A percentile compares a stretch with the other conserved stretches of the same genome.
Conservation (phyloP, 768 basidiomycete species). For the Tricholomella constricta region DNA sequence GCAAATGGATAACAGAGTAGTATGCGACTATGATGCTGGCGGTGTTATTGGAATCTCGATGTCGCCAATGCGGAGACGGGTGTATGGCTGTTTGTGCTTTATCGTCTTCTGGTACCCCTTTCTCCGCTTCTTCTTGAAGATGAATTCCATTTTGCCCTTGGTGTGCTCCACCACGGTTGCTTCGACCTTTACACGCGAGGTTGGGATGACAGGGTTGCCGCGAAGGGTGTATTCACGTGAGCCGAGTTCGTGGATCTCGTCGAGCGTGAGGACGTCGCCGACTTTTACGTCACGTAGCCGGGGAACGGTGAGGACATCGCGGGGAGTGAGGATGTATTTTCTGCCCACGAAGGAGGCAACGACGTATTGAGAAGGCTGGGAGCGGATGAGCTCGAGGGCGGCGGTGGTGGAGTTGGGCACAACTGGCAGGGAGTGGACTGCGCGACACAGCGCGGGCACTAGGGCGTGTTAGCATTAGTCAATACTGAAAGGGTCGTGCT, state of each 20-base stretch:
- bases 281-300: conserved; percentile 83
- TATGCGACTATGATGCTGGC: conserved; percentile 10
- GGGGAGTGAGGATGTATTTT: conserved; percentile 87
- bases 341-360: conserved; percentile 85
- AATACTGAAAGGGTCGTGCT: conserved; percentile 13
- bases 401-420: conserved; percentile 45
- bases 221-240: conserved; percentile 93
- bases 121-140: conserved; percentile 97
- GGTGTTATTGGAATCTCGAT: conserved; percentile 51
- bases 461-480: not conserved
- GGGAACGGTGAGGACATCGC: conserved; percentile 93
- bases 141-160: conserved; percentile 88
- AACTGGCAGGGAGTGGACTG: conserved; percentile 26
- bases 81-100: conserved; percentile 92
- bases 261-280: conserved; percentile 81
- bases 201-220: conserved; percentile 70
- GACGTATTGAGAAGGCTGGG: conserved; percentile 92
- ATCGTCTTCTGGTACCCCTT: conserved; percentile 97
- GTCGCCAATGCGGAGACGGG: conserved; percentile 88
- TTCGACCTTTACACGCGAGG: conserved; percentile 67
- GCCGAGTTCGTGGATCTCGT: conserved; percentile 91
- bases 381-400: conserved; percentile 81
- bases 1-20: not conserved
- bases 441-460: conserved; percentile 20
- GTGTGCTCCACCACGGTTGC: conserved; percentile 98